These are phyloP conservation scores for Mucor velutinosus DNA, from an alignment of 371 early-diverging fungal species.

Conservation along the genomic window DNA sequence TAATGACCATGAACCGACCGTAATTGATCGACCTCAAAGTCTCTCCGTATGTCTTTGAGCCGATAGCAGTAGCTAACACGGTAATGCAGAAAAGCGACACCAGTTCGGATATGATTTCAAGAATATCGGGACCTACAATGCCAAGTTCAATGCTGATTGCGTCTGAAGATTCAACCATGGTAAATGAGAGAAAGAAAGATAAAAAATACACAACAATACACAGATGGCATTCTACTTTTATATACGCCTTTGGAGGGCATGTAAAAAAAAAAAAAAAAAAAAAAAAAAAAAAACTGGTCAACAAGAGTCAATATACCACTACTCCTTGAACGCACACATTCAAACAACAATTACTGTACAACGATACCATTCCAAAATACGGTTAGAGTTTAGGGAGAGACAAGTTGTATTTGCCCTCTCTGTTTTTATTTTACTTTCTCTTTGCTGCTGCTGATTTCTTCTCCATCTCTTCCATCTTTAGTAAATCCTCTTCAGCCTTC, in stretches of 20 bases:
- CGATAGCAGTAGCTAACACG: constrained; percentile 36
- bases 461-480: constrained; percentile 29
- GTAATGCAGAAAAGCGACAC: constrained; percentile 45
- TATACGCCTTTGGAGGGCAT: background rate
- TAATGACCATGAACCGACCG: constrained; percentile 42
- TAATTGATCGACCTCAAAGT: constrained; percentile 38
- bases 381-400: background rate
- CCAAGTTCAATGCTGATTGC: constrained; percentile 13
- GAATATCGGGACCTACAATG: constrained; percentile 33
- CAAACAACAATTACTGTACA: constrained; percentile 3
- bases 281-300: constrained; percentile 5
- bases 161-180: background rate
- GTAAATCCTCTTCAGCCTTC: constrained; percentile 32
- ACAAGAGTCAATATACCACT: background rate
- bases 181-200: background rate
- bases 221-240: background rate
- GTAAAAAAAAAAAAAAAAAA: constrained; percentile 5
- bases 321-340: background rate
- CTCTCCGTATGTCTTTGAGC: constrained; percentile 46
- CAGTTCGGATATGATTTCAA: constrained; percentile 43
- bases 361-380: background rate
- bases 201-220: background rate
- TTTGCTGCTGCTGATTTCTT: constrained; percentile 22
- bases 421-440: constrained; percentile 9
- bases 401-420: background rate